Evolutionary conservation across 768 basidiomycete genomes (phyloP), one percentile per base, ranked within the genome.

Genomic region (Leucosporidium creatinivorum): DNA sequence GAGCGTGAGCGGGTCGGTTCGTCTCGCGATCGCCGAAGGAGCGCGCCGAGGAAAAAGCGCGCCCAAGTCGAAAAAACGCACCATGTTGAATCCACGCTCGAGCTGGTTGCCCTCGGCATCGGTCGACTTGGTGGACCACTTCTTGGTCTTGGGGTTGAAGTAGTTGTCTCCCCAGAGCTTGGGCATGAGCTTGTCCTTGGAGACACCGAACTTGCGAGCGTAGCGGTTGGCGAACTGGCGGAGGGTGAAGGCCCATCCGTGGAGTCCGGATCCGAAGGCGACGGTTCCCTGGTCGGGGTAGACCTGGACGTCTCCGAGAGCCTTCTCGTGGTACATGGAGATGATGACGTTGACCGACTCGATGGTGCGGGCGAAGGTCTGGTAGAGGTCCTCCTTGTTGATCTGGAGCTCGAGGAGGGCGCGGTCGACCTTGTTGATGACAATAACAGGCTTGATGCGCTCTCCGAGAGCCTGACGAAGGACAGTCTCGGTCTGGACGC

Each of bases 361-460:
- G 78, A 98, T 88, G 64, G 96, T 98, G 79, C 96, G 91, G 74
- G 84, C 85, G 88, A 99, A 99, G 57, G 91, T 90, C 81, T 98
- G 96, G 84, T 87, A 99, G 66, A 99, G 88, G 71, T 88, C 87
- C 80, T 99, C 96, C 82, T 98, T 98, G 79, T 85, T 82, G 74
- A 97, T 90, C 80, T 99, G 96, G 58, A 99, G 87, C 81, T 99
- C 96, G 76, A 99, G 90, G 61, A 99, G 86, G 67, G 96, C 96
- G 77, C 96, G 94, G 81, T 99, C 96, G 77, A 99, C 93, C 84
- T 99, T 99, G 87, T 99, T 99, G 83, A 99, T 96, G 82, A 97
- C 86, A 76, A 97, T 87, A 77, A 99, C 96, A 73, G 96, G 96
- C 83, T 96, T 98, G 84, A 99, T 98, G 80, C 96, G 93, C 83